Conservation (phyloP, 2,329 filamentous ascomycete genomes). For the Bipolaris cookei region DNA sequence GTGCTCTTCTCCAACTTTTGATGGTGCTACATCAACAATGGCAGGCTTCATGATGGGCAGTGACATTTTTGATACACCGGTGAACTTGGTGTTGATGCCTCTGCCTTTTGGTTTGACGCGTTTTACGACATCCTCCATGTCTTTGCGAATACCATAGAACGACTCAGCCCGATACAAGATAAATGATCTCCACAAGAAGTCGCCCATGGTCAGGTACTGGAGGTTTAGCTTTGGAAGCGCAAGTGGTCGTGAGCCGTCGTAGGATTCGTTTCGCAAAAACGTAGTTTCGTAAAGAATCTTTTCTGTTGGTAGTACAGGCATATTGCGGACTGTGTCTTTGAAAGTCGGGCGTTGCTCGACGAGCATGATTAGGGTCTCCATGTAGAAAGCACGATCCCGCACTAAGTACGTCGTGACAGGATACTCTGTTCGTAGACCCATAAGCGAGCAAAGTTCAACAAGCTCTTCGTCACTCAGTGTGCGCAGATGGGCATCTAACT, state of each 20-base stretch:
- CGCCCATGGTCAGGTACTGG: constrained; percentile 91
- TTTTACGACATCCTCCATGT: constrained; percentile 82
- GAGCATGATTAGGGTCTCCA: constrained; percentile 74
- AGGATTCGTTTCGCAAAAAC: constrained; percentile 80
- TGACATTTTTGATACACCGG: constrained; percentile 90
- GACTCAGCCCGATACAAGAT: constrained; percentile 87
- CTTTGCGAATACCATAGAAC: constrained; percentile 91
- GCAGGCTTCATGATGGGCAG: constrained; percentile 84
- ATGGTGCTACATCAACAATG: constrained; percentile 83
- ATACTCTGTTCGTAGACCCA: constrained; percentile 84
- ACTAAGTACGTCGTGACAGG: constrained; percentile 71
- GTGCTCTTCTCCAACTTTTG: constrained; percentile 80
- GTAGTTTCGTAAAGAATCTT: constrained; percentile 77
- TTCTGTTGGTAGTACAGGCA: constrained; percentile 86
- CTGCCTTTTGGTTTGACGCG: constrained; percentile 74
- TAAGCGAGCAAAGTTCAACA: constrained; percentile 67
- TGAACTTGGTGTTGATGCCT: constrained; percentile 72
- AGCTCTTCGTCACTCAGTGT: constrained; percentile 78
- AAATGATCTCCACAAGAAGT: constrained; percentile 96
- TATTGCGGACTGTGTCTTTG: constrained; percentile 74
- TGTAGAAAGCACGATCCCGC: constrained; percentile 67
- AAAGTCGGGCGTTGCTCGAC: constrained; percentile 83
- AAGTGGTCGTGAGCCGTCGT: constrained; percentile 84
- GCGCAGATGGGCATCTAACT: constrained; percentile 77
- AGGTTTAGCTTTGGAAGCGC: constrained; percentile 94